Evolutionary conservation across 2,329 filamentous ascomycete genomes (phyloP).

Genomic region (Exophiala bonariae): DNA sequence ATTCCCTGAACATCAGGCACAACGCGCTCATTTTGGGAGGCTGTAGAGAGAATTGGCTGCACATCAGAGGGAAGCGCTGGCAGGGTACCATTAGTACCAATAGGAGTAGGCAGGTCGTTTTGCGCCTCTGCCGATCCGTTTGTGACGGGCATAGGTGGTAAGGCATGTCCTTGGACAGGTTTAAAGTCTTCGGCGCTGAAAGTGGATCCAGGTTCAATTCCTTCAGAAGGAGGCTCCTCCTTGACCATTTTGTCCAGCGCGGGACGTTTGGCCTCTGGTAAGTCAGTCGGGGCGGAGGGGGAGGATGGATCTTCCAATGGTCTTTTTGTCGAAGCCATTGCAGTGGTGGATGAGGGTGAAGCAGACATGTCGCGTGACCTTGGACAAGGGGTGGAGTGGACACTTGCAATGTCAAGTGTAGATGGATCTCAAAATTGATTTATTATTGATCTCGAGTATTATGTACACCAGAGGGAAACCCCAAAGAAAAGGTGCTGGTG

Average conservation of each 20-base stretch:
- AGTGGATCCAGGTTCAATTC: slow-evolving; percentile 39
- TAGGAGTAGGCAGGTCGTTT: slow-evolving; percentile 55
- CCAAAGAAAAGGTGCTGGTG: slow-evolving; percentile 94
- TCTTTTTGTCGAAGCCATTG: slow-evolving; percentile 67
- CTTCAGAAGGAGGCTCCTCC: slow-evolving; percentile 47
- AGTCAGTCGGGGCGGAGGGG: slow-evolving; percentile 84
- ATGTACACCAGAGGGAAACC: slow-evolving; percentile 78
- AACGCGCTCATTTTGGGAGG: slow-evolving; percentile 54
- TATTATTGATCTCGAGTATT: slow-evolving; percentile 60
- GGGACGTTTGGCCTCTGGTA: slow-evolving; percentile 94
- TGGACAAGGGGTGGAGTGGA: slow-evolving; percentile 38
- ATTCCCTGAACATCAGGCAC: slow-evolving; percentile 40
- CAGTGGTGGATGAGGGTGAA: slow-evolving; percentile 48
- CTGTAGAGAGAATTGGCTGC: slow-evolving; percentile 60
- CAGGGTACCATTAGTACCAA: slow-evolving; percentile 10
- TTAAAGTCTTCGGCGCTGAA: slow-evolving; percentile 21
- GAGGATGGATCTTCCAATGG: slow-evolving; percentile 97
- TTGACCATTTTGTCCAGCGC: slow-evolving; percentile 90
- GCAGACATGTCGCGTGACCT: slow-evolving; percentile 67
- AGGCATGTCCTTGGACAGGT: slow-evolving; percentile 27
- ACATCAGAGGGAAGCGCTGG: slow-evolving; percentile 45
- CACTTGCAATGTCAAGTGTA: slow-evolving; percentile 23
- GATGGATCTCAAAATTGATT: slow-evolving; percentile 49
- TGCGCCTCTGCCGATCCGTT: slow-evolving; percentile 60
- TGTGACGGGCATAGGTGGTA: slow-evolving; percentile 38